phyloP scores from a whole-genome alignment of 495 filamentous ascomycete species.

The Stereocaulon alpinum region DNA sequence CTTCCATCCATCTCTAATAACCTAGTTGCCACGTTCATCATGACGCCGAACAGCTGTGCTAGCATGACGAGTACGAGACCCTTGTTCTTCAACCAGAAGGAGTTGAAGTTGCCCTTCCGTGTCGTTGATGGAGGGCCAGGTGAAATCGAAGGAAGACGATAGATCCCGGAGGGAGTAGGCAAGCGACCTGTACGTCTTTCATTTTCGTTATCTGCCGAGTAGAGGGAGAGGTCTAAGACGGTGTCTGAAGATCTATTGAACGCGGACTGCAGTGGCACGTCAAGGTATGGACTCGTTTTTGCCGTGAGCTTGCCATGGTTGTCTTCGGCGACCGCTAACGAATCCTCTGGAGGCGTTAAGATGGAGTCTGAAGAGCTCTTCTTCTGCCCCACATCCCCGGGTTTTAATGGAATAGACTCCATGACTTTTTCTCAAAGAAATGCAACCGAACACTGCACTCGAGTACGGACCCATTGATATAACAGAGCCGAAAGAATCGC shows the following conservation, averaged over 20 bases:
- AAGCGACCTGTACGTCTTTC: slow-evolving; percentile 13
- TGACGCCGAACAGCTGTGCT: slow-evolving; percentile 72
- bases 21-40: slow-evolving; percentile 82
- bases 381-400: not conserved
- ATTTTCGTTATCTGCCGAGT: slow-evolving; percentile 17
- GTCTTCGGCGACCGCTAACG: not conserved
- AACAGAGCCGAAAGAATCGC: not conserved
- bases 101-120: slow-evolving; percentile 21
- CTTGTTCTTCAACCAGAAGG: slow-evolving; percentile 51
- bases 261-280: slow-evolving; percentile 12
- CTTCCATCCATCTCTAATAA: slow-evolving; percentile 63
- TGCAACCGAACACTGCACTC: not conserved
- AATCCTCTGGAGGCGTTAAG: not conserved
- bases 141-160: slow-evolving; percentile 15
- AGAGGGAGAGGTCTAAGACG: slow-evolving; percentile 16
- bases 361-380: not conserved
- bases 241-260: slow-evolving; percentile 18
- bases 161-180: not conserved
- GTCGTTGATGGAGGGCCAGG: slow-evolving; percentile 20
- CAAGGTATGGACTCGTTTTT: slow-evolving; percentile 9
- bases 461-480: not conserved
- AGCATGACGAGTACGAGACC: slow-evolving; percentile 62
- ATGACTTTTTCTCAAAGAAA: not conserved
- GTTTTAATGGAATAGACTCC: not conserved
- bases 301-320: slow-evolving; percentile 2